Percentiles rank a stretch among this genome's conserved stretches.
phyloP scores from a whole-genome alignment of 192 early-diverging fungal genomes.

The Gonapodya sp. region DNA sequence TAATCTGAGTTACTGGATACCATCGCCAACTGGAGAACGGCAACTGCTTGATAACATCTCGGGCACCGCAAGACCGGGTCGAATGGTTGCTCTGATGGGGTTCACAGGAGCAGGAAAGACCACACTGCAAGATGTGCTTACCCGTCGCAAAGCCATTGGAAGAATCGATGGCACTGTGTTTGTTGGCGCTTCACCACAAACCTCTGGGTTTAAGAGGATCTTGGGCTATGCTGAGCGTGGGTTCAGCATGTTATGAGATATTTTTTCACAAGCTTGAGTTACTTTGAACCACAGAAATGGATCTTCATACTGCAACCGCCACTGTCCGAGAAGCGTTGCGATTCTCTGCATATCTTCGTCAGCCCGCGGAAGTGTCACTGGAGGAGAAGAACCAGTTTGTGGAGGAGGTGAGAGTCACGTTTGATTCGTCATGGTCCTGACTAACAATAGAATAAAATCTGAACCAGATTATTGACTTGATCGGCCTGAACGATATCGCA shows the following conservation, averaged over 20 bases:
- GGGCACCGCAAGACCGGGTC: slow-evolving; percentile 65
- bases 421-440: background rate
- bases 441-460: background rate
- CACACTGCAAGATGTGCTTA: slow-evolving; percentile 62
- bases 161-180: slow-evolving; percentile 57
- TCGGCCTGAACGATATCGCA: slow-evolving; percentile 64
- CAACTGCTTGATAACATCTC: slow-evolving; percentile 57
- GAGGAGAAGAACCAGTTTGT: slow-evolving; percentile 61
- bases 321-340: slow-evolving; percentile 70
- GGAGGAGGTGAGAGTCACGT: slow-evolving; percentile 38
- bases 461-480: slow-evolving; percentile 46
- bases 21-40: slow-evolving; percentile 42
- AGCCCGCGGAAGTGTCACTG: slow-evolving; percentile 50
- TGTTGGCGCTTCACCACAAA: slow-evolving; percentile 50
- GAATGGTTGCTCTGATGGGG: slow-evolving; percentile 73
- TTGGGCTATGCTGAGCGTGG: slow-evolving; percentile 5
- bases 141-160: slow-evolving; percentile 66
- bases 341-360: slow-evolving; percentile 67
- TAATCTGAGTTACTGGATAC: slow-evolving; percentile 60
- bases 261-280: background rate
- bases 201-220: slow-evolving; percentile 20
- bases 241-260: background rate
- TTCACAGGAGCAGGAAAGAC: slow-evolving; percentile 66
- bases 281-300: background rate
- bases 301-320: background rate